phyloP scores from a whole-genome alignment of 768 basidiomycete species.

The Suillus placidus region DNA sequence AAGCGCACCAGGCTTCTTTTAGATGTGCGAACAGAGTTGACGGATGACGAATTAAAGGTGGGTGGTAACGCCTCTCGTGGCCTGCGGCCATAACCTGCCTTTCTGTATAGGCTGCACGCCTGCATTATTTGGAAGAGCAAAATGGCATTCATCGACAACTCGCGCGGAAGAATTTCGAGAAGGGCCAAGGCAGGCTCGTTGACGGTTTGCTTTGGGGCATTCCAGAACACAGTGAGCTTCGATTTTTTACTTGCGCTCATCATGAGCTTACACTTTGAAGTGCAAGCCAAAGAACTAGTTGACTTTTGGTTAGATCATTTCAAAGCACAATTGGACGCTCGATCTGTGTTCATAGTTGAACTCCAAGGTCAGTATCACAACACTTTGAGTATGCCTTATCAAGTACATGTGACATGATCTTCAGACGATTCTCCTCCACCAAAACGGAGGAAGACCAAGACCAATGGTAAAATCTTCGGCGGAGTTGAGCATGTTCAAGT shows the following conservation, averaged over 20 bases:
- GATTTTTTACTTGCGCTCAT: constrained; percentile 4
- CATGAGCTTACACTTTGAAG: constrained; percentile 37
- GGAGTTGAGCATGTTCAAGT: background rate
- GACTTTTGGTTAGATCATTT: constrained; percentile 79
- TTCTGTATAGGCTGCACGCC: constrained; percentile 53
- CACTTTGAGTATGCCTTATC: background rate
- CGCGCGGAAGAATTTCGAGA: constrained; percentile 56
- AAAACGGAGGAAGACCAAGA: constrained; percentile 51
- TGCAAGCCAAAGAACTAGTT: constrained; percentile 64
- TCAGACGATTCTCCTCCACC: constrained; percentile 42
- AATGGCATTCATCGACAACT: constrained; percentile 52
- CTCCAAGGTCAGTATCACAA: constrained; percentile 8
- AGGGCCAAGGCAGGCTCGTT: constrained; percentile 52
- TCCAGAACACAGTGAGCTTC: constrained; percentile 60
- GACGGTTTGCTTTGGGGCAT: constrained; percentile 69
- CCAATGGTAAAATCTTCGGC: constrained; percentile 4
- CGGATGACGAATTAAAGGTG: constrained; percentile 81
- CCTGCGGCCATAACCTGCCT: constrained; percentile 5
- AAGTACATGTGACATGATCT: no score
- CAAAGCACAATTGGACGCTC: constrained; percentile 69
- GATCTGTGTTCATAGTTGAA: constrained; percentile 36
- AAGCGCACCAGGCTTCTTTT: constrained; percentile 59
- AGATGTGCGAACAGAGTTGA: constrained; percentile 77
- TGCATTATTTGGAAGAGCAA: constrained; percentile 70
- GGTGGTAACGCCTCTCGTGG: constrained; percentile 9